phyloP scores from a whole-genome alignment of 2,329 filamentous ascomycete species.

The Stagonosporopsis tanaceti region DNA sequence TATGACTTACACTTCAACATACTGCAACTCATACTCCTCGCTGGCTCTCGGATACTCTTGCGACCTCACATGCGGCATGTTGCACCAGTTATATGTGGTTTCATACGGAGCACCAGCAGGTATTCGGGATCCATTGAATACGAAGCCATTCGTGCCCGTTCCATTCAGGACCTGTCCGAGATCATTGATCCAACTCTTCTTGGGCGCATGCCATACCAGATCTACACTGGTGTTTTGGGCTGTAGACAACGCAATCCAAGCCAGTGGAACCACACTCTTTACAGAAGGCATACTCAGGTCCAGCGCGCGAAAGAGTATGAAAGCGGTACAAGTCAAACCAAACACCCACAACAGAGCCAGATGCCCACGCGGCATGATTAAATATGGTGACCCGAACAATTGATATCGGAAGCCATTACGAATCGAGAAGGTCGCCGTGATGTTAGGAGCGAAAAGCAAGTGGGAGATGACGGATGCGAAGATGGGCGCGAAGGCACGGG shows the following conservation, averaged over 20 bases:
- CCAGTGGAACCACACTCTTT: conserved; percentile 25
- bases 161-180: conserved; percentile 65
- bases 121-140: conserved; percentile 72
- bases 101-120: conserved; percentile 64
- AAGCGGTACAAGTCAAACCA: conserved; percentile 26
- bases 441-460: conserved; percentile 19
- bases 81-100: conserved; percentile 77
- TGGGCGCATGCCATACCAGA: conserved; percentile 47
- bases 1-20: conserved; percentile 74
- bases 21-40: conserved; percentile 69
- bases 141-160: conserved; percentile 74
- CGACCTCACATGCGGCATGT: conserved; percentile 83
- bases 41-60: conserved; percentile 67
- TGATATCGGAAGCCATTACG: conserved; percentile 26
- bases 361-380: conserved; percentile 39
- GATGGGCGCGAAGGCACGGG: conserved; percentile 28
- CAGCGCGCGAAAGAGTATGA: conserved; percentile 33
- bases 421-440: conserved; percentile 27
- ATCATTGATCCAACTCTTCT: conserved; percentile 64
- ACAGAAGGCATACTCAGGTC: conserved; percentile 28
- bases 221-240: conserved; percentile 33
- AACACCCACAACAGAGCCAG: conserved; percentile 20
- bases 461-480: conserved; percentile 5
- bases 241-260: conserved; percentile 26
- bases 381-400: conserved; percentile 7